Evolutionary conservation across 176 grass and related monocot species (phyloP).

Genomic region (Carex myosuroides): DNA sequence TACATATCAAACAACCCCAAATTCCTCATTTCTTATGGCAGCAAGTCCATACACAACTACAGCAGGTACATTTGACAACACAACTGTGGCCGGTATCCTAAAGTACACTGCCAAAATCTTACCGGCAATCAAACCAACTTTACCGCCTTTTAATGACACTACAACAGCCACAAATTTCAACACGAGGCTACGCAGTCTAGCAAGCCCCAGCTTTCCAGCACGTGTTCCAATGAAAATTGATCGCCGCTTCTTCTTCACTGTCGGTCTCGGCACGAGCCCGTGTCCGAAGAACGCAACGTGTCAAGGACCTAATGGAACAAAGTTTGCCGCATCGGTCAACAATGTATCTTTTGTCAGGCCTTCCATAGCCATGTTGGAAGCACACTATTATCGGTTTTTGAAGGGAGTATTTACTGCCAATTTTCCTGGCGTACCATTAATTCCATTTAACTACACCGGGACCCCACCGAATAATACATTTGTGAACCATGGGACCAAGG

Average conservation of each 20-base stretch:
- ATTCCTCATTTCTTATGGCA: slow-evolving; percentile 46
- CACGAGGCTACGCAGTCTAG: slow-evolving; percentile 44
- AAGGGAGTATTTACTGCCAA: slow-evolving; percentile 49
- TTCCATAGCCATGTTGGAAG: slow-evolving; percentile 39
- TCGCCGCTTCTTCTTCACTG: slow-evolving; percentile 50
- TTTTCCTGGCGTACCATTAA: slow-evolving; percentile 46
- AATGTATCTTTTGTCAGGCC: slow-evolving; percentile 60
- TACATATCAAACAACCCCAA: neutral
- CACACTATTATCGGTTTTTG: slow-evolving; percentile 43
- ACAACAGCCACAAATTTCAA: slow-evolving; percentile 34
- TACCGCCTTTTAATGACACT: slow-evolving; percentile 62
- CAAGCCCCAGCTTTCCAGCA: slow-evolving; percentile 30
- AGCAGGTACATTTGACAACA: slow-evolving; percentile 67
- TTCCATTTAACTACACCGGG: slow-evolving; percentile 75
- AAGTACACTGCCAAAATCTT: slow-evolving; percentile 24
- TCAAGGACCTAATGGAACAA: slow-evolving; percentile 66
- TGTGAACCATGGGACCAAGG: slow-evolving; percentile 39
- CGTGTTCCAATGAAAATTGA: slow-evolving; percentile 38
- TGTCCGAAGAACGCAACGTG: slow-evolving; percentile 62
- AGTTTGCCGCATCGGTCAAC: slow-evolving; percentile 61
- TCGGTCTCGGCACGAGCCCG: slow-evolving; percentile 52
- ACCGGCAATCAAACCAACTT: slow-evolving; percentile 8
- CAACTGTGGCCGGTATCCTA: slow-evolving; percentile 50
- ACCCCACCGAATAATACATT: slow-evolving; percentile 49
- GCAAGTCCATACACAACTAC: slow-evolving; percentile 52